A percentile compares a stretch with the other conserved stretches of the same genome.
Evolutionary conservation across 495 filamentous ascomycete genomes (phyloP).

Genomic region (Glonium stellatum): DNA sequence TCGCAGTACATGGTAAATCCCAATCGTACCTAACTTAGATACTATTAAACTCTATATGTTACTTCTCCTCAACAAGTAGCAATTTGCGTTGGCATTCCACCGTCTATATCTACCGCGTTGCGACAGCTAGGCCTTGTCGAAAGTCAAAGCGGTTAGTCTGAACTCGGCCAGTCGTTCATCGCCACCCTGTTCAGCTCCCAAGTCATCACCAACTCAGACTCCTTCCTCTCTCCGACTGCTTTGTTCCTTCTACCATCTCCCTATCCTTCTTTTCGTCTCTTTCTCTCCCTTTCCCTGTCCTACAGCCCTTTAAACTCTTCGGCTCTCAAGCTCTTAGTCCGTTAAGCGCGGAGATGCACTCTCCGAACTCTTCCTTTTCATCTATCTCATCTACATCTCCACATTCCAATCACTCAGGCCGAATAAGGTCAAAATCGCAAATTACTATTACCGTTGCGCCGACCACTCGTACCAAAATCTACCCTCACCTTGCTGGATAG

Average conservation of each 20-base stretch:
- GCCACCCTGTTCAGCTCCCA: not conserved
- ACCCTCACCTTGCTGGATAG: conserved; percentile 3
- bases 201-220: not conserved
- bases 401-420: not conserved
- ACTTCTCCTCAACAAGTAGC: not conserved
- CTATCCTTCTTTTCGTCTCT: not conserved
- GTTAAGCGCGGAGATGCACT: conserved; percentile 20
- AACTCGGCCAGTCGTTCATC: not conserved
- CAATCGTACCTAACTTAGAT: too few species aligned
- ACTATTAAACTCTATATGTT: not conserved
- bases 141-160: not conserved
- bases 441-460: not conserved
- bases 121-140: not conserved
- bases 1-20: not conserved
- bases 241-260: not conserved
- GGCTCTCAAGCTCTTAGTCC: not conserved
- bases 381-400: conserved; percentile 2
- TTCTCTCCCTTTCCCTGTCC: not conserved
- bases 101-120: not conserved
- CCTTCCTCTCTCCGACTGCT: not conserved
- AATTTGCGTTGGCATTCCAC: not conserved
- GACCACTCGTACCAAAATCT: not conserved
- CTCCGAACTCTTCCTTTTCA: conserved; percentile 10
- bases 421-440: not conserved
- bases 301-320: not conserved